Evolutionary conservation across 1,139 yeast genomes (phyloP).

Genomic region (Hansenula lynferdii): DNA sequence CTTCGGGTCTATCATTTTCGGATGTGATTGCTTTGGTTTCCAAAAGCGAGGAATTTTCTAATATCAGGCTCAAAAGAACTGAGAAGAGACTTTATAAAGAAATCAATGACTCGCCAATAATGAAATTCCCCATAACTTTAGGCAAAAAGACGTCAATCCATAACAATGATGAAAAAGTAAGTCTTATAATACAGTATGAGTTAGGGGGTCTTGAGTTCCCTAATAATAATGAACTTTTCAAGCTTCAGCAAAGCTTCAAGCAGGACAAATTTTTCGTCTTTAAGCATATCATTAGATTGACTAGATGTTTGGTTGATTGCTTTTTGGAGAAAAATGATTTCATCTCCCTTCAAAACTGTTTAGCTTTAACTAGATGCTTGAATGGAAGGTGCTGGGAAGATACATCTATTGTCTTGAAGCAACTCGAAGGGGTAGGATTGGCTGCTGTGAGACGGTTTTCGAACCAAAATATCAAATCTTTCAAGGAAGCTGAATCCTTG

Average conservation of each 20-base stretch:
- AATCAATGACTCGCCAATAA: constrained; percentile 33
- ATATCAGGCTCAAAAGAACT: constrained; percentile 34
- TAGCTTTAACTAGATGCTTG: constrained; percentile 34
- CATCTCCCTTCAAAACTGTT: constrained; percentile 30
- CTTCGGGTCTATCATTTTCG: constrained; percentile 13
- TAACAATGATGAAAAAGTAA: constrained; percentile 29
- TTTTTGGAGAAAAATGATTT: constrained; percentile 36
- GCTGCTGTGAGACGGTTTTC: constrained; percentile 34
- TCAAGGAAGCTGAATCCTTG: constrained; percentile 27
- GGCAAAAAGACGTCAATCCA: constrained; percentile 21
- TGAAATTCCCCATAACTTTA: constrained; percentile 24
- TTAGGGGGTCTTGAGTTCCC: constrained; percentile 44
- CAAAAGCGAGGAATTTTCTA: constrained; percentile 34
- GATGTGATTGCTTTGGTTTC: constrained; percentile 28
- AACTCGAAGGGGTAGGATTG: constrained; percentile 39
- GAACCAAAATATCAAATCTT: constrained; percentile 27
- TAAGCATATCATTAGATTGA: constrained; percentile 35
- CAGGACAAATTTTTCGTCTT: constrained; percentile 38
- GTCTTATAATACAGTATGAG: constrained; percentile 39
- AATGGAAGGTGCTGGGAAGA: constrained; percentile 46
- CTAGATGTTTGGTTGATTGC: constrained; percentile 40
- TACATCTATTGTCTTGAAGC: constrained; percentile 36
- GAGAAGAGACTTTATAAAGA: constrained; percentile 39
- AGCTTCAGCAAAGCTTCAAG: constrained; percentile 32
- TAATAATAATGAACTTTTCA: constrained; percentile 32